phyloP scores from a whole-genome alignment of 768 basidiomycete species.

The Xanthoconium purpureum region DNA sequence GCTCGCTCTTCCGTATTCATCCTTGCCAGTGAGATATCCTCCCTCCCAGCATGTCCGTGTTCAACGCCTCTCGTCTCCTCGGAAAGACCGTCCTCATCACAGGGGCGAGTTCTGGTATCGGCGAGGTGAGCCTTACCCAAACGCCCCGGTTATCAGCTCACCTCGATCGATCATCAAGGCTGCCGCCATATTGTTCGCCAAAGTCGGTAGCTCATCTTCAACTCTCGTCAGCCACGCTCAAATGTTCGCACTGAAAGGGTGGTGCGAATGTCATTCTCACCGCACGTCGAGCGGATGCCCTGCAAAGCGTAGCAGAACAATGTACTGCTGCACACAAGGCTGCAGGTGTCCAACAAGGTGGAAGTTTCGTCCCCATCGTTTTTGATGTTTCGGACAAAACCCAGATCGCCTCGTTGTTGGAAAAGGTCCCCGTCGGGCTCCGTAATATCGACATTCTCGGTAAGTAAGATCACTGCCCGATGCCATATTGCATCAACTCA shows the following conservation, averaged over 20 bases:
- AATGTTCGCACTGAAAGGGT: conserved; percentile 42
- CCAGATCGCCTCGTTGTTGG: conserved; percentile 67
- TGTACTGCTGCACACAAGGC: conserved; percentile 70
- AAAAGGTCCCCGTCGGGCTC: conserved; percentile 67
- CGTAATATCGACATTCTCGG: conserved; percentile 81
- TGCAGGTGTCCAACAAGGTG: conserved; percentile 71
- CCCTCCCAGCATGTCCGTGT: conserved; percentile 60
- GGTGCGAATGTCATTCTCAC: conserved; percentile 86
- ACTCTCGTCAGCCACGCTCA: background rate
- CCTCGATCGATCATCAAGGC: conserved; percentile 46
- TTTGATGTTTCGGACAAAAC: conserved; percentile 78
- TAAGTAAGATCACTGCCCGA: conserved; percentile 31
- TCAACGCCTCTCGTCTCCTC: conserved; percentile 75
- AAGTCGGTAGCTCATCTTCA: conserved; percentile 40
- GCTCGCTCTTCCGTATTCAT: too few species aligned
- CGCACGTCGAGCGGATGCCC: conserved; percentile 71
- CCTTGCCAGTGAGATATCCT: background rate
- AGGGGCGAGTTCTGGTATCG: conserved; percentile 88
- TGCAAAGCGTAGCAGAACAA: conserved; percentile 65
- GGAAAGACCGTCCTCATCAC: conserved; percentile 88
- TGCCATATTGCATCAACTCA: background rate
- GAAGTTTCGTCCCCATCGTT: conserved; percentile 67
- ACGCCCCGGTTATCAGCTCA: background rate
- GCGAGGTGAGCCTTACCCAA: conserved; percentile 56
- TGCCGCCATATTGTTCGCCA: conserved; percentile 86